Conservation (phyloP, 345 rosid genomes). For the Pistacia integerrima region DNA sequence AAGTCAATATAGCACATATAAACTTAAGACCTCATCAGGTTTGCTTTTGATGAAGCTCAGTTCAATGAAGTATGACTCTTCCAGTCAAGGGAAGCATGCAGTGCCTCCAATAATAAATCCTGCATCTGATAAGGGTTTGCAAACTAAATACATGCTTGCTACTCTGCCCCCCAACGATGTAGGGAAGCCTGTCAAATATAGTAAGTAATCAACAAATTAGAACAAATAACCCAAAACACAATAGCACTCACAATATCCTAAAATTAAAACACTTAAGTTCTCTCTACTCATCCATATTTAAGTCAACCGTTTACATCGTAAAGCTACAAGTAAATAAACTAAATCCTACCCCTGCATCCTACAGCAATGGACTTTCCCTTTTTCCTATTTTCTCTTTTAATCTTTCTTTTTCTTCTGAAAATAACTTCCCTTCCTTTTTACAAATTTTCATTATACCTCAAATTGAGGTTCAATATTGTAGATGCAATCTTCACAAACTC, state of each 20-base stretch:
- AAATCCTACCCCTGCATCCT: slow-evolving; percentile 15
- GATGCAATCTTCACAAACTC: slow-evolving; percentile 23
- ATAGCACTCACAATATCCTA: not conserved
- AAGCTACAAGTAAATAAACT: slow-evolving; percentile 22
- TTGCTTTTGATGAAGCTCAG: slow-evolving; percentile 27
- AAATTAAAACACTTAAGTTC: slow-evolving; percentile 5
- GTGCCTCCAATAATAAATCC: slow-evolving; percentile 33
- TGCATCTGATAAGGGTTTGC: slow-evolving; percentile 18
- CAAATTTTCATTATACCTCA: slow-evolving; percentile 36
- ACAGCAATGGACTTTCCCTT: slow-evolving; percentile 19
- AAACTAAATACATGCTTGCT: slow-evolving; percentile 33
- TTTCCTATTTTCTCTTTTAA: slow-evolving; percentile 17
- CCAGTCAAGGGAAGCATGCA: slow-evolving; percentile 34
- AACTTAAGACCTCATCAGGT: slow-evolving; percentile 28
- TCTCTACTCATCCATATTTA: slow-evolving; percentile 22
- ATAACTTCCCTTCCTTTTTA: slow-evolving; percentile 27
- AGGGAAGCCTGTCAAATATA: slow-evolving; percentile 51
- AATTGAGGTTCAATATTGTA: slow-evolving; percentile 30
- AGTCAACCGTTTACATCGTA: slow-evolving; percentile 30
- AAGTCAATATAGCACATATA: not conserved
- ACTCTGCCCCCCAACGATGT: slow-evolving; percentile 40
- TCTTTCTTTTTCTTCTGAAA: not conserved
- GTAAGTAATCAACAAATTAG: slow-evolving; percentile 27
- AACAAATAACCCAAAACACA: slow-evolving; percentile 18
- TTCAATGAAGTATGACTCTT: slow-evolving; percentile 26